These are phyloP conservation scores for Diplodia seriata DNA, from an alignment of 2,329 filamentous ascomycete genomes.

Conservation along the genomic window DNA sequence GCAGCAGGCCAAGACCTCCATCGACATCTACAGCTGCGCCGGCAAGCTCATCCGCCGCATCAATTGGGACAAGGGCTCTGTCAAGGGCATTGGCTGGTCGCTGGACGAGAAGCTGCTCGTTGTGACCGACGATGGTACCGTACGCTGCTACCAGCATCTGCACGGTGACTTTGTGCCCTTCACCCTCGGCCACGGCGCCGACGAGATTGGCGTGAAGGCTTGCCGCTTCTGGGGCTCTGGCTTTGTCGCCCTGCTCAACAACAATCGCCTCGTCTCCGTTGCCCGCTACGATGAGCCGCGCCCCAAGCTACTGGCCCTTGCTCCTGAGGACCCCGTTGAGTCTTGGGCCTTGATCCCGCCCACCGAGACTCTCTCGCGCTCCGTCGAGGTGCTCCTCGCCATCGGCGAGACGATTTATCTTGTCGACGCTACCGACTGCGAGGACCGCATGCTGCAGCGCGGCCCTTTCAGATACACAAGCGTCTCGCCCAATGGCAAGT, in stretches of 20 bases:
- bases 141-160: slow-evolving; percentile 89
- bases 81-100: slow-evolving; percentile 93
- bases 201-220: slow-evolving; percentile 84
- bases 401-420: slow-evolving; percentile 84
- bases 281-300: slow-evolving; percentile 89
- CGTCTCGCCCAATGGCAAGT: slow-evolving; percentile 89
- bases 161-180: slow-evolving; percentile 96
- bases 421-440: slow-evolving; percentile 85
- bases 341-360: slow-evolving; percentile 92
- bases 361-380: slow-evolving; percentile 84
- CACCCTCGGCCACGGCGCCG: slow-evolving; percentile 85
- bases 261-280: slow-evolving; percentile 88
- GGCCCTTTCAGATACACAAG: slow-evolving; percentile 91
- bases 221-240: slow-evolving; percentile 91
- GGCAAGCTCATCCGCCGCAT: slow-evolving; percentile 87
- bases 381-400: slow-evolving; percentile 89
- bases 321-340: slow-evolving; percentile 79
- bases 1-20: slow-evolving; percentile 76
- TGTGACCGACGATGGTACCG: slow-evolving; percentile 86
- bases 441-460: slow-evolving; percentile 88
- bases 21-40: slow-evolving; percentile 93
- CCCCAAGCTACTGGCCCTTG: slow-evolving; percentile 78
- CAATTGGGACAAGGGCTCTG: slow-evolving; percentile 85
- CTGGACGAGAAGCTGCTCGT: slow-evolving; percentile 92
- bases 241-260: slow-evolving; percentile 89